Conservation (phyloP, 2,329 filamentous ascomycete species). For the Pseudogymnoascus verrucosus region DNA sequence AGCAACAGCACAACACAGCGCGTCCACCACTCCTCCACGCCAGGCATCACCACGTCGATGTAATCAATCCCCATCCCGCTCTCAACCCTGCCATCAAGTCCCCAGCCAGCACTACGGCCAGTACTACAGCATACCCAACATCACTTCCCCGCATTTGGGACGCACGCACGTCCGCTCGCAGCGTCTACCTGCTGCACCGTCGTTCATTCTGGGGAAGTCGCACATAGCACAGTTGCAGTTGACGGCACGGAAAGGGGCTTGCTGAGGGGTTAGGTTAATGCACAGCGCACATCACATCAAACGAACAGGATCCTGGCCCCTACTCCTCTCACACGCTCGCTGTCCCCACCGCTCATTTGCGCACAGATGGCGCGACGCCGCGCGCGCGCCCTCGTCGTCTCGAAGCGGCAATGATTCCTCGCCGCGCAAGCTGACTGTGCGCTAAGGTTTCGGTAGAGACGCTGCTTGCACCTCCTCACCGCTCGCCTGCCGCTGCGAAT, state of each 20-base stretch:
- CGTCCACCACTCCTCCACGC: neutral
- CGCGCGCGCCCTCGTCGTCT: neutral
- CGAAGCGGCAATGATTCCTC: neutral
- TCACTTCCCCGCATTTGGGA: neutral
- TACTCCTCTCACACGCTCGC: neutral
- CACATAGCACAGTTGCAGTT: neutral
- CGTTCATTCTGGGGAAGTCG: slow-evolving; percentile 1
- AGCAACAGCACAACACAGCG: neutral
- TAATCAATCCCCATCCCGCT: neutral
- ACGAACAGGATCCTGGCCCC: neutral
- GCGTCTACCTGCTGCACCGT: neutral
- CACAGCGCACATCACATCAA: neutral
- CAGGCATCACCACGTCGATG: neutral
- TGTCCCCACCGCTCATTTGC: slow-evolving; percentile 1
- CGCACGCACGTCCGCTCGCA: neutral
- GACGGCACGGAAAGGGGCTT: neutral
- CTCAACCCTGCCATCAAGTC: neutral
- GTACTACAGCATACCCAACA: neutral
- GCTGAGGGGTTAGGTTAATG: neutral
- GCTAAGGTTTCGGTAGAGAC: neutral
- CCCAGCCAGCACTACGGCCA: neutral
- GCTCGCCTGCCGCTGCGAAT: neutral
- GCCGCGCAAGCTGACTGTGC: neutral
- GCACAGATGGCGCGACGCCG: neutral
- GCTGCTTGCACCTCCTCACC: neutral